Evolutionary conservation across 345 rosid species (phyloP).

Genomic region (Nasturtium officinale): DNA sequence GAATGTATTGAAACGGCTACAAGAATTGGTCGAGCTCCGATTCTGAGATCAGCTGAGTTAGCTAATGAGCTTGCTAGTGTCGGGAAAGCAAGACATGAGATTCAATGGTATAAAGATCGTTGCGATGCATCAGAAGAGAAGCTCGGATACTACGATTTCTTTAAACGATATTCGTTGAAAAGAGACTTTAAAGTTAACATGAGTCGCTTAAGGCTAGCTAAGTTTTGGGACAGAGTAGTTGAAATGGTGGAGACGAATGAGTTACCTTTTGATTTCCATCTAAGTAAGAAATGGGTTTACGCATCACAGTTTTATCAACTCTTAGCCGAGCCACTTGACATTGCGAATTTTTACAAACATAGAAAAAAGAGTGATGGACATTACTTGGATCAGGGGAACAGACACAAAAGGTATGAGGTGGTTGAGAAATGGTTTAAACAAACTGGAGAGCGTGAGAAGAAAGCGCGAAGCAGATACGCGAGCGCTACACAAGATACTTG

Average conservation of each 20-base stretch:
- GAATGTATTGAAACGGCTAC: slow-evolving; percentile 55
- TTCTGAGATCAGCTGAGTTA: slow-evolving; percentile 52
- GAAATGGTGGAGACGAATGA: slow-evolving; percentile 62
- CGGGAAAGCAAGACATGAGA: slow-evolving; percentile 54
- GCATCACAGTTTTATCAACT: slow-evolving; percentile 70
- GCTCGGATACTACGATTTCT: slow-evolving; percentile 76
- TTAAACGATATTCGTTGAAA: slow-evolving; percentile 53
- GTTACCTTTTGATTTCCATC: slow-evolving; percentile 68
- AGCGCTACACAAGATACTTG: slow-evolving; percentile 78
- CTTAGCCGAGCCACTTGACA: slow-evolving; percentile 77
- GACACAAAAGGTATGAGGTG: slow-evolving; percentile 69
- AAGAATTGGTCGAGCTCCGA: slow-evolving; percentile 53
- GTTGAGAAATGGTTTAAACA: slow-evolving; percentile 71
- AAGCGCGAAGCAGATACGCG: slow-evolving; percentile 53
- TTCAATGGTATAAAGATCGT: slow-evolving; percentile 62
- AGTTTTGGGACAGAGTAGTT: slow-evolving; percentile 67
- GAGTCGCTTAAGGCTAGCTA: slow-evolving; percentile 64
- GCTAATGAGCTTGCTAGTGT: slow-evolving; percentile 54
- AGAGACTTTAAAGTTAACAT: slow-evolving; percentile 59
- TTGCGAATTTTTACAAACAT: slow-evolving; percentile 59
- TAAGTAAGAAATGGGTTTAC: slow-evolving; percentile 61
- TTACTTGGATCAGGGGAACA: slow-evolving; percentile 56
- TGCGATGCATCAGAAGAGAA: slow-evolving; percentile 57
- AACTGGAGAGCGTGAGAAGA: neutral
- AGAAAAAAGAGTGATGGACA: slow-evolving; percentile 45